Conservation (phyloP, 768 basidiomycete genomes). For the Collybia mongolica region DNA sequence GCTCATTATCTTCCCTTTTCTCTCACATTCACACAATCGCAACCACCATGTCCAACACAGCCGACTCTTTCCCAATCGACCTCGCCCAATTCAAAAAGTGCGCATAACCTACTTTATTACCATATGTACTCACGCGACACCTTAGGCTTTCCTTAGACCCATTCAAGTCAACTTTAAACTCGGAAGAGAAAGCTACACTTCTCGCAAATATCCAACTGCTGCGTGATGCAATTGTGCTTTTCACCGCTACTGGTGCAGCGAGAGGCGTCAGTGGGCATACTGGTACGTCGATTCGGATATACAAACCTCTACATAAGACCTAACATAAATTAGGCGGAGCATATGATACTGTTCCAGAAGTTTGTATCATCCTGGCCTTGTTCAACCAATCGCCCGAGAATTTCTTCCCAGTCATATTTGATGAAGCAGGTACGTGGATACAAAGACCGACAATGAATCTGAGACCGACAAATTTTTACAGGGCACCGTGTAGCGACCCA, state of each 20-base stretch:
- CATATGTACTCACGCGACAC: background rate
- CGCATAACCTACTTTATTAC: conserved; percentile 3
- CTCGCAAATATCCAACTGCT: conserved; percentile 74
- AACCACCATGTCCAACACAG: conserved; percentile 23
- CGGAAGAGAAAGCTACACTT: conserved; percentile 60
- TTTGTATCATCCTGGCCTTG: conserved; percentile 73
- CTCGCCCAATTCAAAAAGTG: conserved; percentile 76
- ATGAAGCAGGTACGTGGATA: conserved; percentile 70
- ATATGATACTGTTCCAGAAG: conserved; percentile 81
- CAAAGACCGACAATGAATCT: background rate
- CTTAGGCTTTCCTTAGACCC: conserved; percentile 73
- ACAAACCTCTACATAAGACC: background rate
- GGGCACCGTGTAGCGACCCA: conserved; percentile 92
- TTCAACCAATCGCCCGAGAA: conserved; percentile 59
- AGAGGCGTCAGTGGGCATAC: conserved; percentile 88
- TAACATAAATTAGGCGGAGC: conserved; percentile 45
- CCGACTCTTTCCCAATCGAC: conserved; percentile 69
- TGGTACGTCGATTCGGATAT: conserved; percentile 34
- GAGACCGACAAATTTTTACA: conserved; percentile 21
- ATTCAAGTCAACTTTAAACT: conserved; percentile 55
- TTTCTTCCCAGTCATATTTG: conserved; percentile 70
- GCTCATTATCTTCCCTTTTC: background rate
- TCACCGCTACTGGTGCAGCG: conserved; percentile 84
- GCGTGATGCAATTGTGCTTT: conserved; percentile 83
- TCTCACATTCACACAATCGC: conserved; percentile 16